Conservation (phyloP, 1,139 yeast genomes). For the Saccharomyces pastorianus region DNA sequence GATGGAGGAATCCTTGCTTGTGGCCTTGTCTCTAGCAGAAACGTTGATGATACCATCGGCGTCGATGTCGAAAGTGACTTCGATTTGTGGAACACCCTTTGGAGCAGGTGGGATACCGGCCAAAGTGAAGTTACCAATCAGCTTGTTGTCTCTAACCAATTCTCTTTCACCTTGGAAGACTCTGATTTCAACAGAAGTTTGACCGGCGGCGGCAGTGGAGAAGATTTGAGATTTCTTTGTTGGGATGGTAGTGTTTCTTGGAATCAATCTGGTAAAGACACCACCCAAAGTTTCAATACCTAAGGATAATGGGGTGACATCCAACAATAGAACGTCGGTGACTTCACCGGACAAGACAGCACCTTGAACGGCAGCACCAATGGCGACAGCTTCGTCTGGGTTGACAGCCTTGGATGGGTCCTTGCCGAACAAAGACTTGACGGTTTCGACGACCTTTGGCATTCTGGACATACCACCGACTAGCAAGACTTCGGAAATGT, state of each 20-base stretch:
- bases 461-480: conserved; percentile 98
- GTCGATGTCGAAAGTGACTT: conserved; percentile 88
- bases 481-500: conserved; percentile 82
- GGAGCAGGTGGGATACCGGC: conserved; percentile 95
- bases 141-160: conserved; percentile 87
- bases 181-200: conserved; percentile 89
- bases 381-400: conserved; percentile 97
- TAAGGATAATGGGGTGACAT: conserved; percentile 84
- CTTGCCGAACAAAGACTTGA: conserved; percentile 84
- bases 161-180: conserved; percentile 97
- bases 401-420: conserved; percentile 92
- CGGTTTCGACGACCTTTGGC: conserved; percentile 89
- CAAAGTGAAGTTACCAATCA: conserved; percentile 88
- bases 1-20: conserved; percentile 90
- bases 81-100: conserved; percentile 96
- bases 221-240: conserved; percentile 92
- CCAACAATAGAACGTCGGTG: conserved; percentile 78
- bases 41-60: conserved; percentile 94
- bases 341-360: conserved; percentile 89
- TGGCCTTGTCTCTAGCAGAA: conserved; percentile 88
- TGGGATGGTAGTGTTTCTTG: conserved; percentile 94
- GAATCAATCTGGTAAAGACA: conserved; percentile 91
- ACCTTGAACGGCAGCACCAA: conserved; percentile 97
- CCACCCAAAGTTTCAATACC: conserved; percentile 98
- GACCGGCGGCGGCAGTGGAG: conserved; percentile 94